Evolutionary conservation across 371 early-diverging fungal species (phyloP).

Genomic region (Syncephalastrum monosporum): DNA sequence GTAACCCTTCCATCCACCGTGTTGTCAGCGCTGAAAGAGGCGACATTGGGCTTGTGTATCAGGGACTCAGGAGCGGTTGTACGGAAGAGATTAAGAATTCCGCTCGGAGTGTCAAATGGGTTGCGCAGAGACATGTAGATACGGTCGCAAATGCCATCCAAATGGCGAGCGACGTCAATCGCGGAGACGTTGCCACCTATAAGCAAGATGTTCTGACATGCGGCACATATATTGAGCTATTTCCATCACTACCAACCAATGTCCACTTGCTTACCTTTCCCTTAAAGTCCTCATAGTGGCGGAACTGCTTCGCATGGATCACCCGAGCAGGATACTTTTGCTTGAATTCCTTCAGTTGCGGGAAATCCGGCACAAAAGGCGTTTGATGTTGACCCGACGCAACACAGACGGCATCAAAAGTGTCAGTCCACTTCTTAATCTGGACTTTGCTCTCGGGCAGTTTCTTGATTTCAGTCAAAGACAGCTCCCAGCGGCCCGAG

Average conservation of each 20-base stretch:
- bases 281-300: slow-evolving; percentile 28
- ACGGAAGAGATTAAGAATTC: slow-evolving; percentile 23
- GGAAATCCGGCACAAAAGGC: slow-evolving; percentile 33
- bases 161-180: slow-evolving; percentile 29
- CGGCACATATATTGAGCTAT: neutral
- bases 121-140: slow-evolving; percentile 32
- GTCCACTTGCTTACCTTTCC: slow-evolving; percentile 27
- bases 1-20: slow-evolving; percentile 26
- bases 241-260: too few relatives aligned
- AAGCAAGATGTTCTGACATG: slow-evolving; percentile 33
- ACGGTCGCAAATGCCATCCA: slow-evolving; percentile 26
- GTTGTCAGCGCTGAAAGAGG: slow-evolving; percentile 26
- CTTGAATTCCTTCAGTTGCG: slow-evolving; percentile 26
- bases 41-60: slow-evolving; percentile 18
- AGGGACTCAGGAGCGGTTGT: slow-evolving; percentile 18
- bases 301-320: slow-evolving; percentile 37
- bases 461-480: slow-evolving; percentile 14
- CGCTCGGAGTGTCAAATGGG: slow-evolving; percentile 11
- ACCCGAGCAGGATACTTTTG: slow-evolving; percentile 24
- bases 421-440: slow-evolving; percentile 23
- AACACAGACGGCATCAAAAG: slow-evolving; percentile 40
- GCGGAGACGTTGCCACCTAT: slow-evolving; percentile 40
- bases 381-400: slow-evolving; percentile 36
- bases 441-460: slow-evolving; percentile 13
- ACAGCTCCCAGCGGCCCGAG: slow-evolving; percentile 21